phyloP scores from a whole-genome alignment of 106 monocot species.

The Platanthera zijinensis region DNA sequence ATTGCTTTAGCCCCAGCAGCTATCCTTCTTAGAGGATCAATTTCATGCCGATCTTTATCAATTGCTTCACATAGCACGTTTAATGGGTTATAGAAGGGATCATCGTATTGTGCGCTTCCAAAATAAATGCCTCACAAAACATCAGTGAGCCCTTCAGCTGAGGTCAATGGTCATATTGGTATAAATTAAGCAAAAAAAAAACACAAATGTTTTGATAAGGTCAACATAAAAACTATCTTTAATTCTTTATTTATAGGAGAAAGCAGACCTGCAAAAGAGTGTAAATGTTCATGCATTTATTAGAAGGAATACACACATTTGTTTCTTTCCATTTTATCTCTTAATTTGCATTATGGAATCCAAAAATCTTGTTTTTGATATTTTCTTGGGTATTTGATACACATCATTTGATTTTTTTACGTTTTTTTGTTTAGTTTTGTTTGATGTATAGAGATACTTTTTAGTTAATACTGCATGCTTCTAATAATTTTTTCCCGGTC shows the following conservation, averaged over 20 bases:
- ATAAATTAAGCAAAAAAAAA: not conserved
- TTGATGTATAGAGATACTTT: too few relatives aligned
- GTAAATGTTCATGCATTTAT: too few relatives aligned
- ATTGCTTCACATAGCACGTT: constrained; percentile 11
- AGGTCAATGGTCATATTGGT: constrained; percentile 10
- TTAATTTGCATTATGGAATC: too few relatives aligned
- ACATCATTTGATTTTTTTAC: too few relatives aligned
- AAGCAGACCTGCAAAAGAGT: constrained; percentile 5
- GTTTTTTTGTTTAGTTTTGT: too few relatives aligned
- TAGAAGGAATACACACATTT: too few relatives aligned
- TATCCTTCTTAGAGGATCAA: constrained; percentile 10
- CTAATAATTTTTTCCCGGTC: too few relatives aligned
- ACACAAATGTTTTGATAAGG: not conserved
- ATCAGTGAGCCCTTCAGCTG: constrained; percentile 12
- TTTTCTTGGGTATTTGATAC: too few relatives aligned
- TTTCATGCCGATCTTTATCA: constrained; percentile 10
- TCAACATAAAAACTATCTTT: too few relatives aligned
- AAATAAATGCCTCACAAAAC: not conserved
- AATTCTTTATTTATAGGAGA: not conserved
- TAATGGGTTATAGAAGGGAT: not conserved
- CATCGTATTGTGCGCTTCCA: constrained; percentile 13
- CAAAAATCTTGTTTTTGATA: too few relatives aligned
- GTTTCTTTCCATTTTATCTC: too few relatives aligned
- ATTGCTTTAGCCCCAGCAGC: not conserved
- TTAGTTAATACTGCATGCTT: too few relatives aligned